Evolutionary conservation across 1,284 basidiomycete genomes (phyloP).

Genomic region (Phylloboletellus chloephorus): DNA sequence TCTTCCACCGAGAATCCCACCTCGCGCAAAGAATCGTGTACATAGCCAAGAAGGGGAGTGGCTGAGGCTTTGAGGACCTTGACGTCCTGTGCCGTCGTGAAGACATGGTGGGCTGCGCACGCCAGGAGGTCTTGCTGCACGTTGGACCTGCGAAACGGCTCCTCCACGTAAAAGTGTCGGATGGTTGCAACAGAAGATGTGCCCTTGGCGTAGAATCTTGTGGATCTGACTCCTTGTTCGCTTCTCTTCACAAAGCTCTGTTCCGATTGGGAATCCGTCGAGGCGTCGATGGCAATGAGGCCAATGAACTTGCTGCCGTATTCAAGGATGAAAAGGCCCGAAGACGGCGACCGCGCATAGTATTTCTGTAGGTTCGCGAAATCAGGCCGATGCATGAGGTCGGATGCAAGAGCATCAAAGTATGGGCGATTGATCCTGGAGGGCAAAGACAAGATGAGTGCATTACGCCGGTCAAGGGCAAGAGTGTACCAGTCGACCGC

Average conservation of each 20-base stretch:
- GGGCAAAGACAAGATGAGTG: constrained; percentile 9
- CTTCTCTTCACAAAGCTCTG: constrained; percentile 21
- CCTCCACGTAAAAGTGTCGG: constrained; percentile 72
- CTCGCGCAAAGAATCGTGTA: constrained; percentile 41
- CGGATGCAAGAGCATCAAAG: constrained; percentile 54
- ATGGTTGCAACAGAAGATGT: constrained; percentile 54
- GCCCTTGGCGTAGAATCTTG: constrained; percentile 26
- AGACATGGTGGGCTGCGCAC: constrained; percentile 54
- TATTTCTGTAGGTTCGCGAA: constrained; percentile 48
- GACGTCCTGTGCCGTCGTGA: constrained; percentile 40
- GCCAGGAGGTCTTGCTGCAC: constrained; percentile 65
- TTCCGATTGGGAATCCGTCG: constrained; percentile 34
- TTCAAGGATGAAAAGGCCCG: constrained; percentile 67
- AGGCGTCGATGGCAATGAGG: constrained; percentile 65
- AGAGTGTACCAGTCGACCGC: constrained; percentile 59
- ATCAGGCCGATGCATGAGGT: constrained; percentile 54
- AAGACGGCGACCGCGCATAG: constrained; percentile 57
- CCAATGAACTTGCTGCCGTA: constrained; percentile 58
- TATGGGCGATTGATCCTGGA: constrained; percentile 63
- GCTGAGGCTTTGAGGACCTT: constrained; percentile 43
- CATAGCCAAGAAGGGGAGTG: constrained; percentile 50
- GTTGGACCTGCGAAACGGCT: constrained; percentile 49
- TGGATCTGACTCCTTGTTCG: constrained; percentile 17
- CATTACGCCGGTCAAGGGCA: background rate
- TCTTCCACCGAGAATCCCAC: constrained; percentile 50